Evolutionary conservation across 2,329 filamentous ascomycete genomes (phyloP).

Genomic region (Aspergillus aculeatus): DNA sequence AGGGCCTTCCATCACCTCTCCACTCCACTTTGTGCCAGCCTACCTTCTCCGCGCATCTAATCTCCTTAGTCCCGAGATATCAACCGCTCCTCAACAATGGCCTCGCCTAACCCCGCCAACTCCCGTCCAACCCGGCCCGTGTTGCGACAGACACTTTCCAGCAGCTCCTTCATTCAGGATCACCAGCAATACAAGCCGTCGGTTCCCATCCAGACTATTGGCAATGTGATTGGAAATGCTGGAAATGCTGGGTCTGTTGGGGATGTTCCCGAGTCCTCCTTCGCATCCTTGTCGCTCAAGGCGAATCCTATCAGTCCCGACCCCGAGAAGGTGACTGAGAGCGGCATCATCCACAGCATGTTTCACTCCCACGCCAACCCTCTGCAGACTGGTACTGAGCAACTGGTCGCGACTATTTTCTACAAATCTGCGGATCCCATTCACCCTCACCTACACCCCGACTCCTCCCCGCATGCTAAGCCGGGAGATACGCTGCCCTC

Average conservation of each 20-base stretch:
- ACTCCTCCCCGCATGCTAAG: slow-evolving; percentile 40
- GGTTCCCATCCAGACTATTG: slow-evolving; percentile 35
- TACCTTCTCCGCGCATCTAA: slow-evolving; percentile 2
- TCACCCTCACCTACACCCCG: slow-evolving; percentile 50
- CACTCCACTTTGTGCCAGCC: neutral
- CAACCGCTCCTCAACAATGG: slow-evolving; percentile 25
- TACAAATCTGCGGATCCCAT: slow-evolving; percentile 47
- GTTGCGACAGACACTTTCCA: slow-evolving; percentile 43
- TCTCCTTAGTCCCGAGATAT: neutral
- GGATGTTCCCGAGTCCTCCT: slow-evolving; percentile 23
- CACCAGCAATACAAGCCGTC: slow-evolving; percentile 50
- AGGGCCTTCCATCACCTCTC: slow-evolving; percentile 1
- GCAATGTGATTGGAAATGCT: slow-evolving; percentile 36
- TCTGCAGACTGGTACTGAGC: slow-evolving; percentile 41
- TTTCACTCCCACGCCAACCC: slow-evolving; percentile 44
- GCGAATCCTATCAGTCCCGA: slow-evolving; percentile 40
- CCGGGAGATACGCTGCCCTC: slow-evolving; percentile 41
- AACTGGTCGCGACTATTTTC: slow-evolving; percentile 50
- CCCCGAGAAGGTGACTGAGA: slow-evolving; percentile 44
- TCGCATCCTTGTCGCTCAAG: slow-evolving; percentile 30
- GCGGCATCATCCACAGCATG: slow-evolving; percentile 48
- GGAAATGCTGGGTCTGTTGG: slow-evolving; percentile 15
- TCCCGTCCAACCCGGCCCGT: slow-evolving; percentile 41
- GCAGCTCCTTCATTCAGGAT: slow-evolving; percentile 48
- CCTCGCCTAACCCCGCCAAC: slow-evolving; percentile 23